Evolutionary conservation across 2,329 filamentous ascomycete genomes (phyloP).

Genomic region (Samsoniella hepiali): DNA sequence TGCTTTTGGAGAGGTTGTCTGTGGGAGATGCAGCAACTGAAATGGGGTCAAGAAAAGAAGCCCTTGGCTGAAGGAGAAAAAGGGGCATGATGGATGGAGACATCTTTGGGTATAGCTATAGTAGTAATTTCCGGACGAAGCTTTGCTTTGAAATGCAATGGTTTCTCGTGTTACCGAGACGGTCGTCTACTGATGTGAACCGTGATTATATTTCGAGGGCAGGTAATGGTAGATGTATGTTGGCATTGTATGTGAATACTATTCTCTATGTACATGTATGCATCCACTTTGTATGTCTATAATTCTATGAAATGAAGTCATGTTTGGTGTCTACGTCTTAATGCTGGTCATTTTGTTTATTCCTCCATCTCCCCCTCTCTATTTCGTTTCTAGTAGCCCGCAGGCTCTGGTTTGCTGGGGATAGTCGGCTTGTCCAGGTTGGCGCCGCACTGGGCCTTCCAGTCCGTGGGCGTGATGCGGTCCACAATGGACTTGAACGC

Average conservation of each 20-base stretch:
- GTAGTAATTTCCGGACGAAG: constrained; percentile 15
- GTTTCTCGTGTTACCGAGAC: neutral
- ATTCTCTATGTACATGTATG: neutral
- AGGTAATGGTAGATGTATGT: neutral
- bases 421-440: constrained; percentile 44
- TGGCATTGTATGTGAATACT: neutral
- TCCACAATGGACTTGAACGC: constrained; percentile 93
- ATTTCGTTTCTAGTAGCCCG: constrained; percentile 41
- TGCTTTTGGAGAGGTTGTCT: neutral
- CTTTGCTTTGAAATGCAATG: constrained; percentile 13
- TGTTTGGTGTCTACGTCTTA: neutral
- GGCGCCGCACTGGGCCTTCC: constrained; percentile 57
- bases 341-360: neutral
- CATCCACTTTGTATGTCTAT: neutral
- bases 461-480: constrained; percentile 79
- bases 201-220: neutral
- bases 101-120: constrained; percentile 13
- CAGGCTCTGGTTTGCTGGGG: constrained; percentile 48
- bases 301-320: neutral
- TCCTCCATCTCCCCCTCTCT: neutral
- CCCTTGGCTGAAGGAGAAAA: neutral
- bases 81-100: neutral
- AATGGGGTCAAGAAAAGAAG: neutral
- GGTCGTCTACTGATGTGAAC: neutral
- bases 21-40: neutral